Evolutionary conservation across 371 early-diverging fungal genomes (phyloP).

Genomic region (Rhizomucor pusillus): DNA sequence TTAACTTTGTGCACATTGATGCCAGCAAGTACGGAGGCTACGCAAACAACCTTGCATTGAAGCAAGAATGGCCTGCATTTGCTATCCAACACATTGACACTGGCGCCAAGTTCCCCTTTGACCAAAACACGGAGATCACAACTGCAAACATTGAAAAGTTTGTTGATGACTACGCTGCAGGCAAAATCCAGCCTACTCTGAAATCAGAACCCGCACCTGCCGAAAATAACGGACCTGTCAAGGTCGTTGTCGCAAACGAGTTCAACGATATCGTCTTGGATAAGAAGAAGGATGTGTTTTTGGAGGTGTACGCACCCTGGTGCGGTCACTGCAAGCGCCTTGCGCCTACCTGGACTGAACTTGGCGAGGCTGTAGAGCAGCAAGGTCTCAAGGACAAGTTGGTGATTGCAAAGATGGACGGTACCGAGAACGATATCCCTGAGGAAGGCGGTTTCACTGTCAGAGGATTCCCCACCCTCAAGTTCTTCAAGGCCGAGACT

Average conservation of each 20-base stretch:
- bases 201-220: slow-evolving; percentile 87
- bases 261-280: slow-evolving; percentile 84
- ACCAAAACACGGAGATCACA: slow-evolving; percentile 63
- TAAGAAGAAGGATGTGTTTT: slow-evolving; percentile 85
- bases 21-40: slow-evolving; percentile 81
- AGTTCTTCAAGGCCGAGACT: slow-evolving; percentile 83
- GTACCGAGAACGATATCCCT: slow-evolving; percentile 95
- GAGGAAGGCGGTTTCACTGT: slow-evolving; percentile 64
- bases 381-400: slow-evolving; percentile 46
- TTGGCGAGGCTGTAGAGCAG: slow-evolving; percentile 50
- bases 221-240: slow-evolving; percentile 83
- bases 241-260: slow-evolving; percentile 81
- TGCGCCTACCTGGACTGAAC: slow-evolving; percentile 79
- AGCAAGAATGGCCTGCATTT: slow-evolving; percentile 90
- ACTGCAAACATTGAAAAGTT: slow-evolving; percentile 58
- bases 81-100: slow-evolving; percentile 76
- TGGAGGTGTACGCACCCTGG: slow-evolving; percentile 95
- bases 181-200: slow-evolving; percentile 72
- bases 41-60: slow-evolving; percentile 80
- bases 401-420: slow-evolving; percentile 94
- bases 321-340: slow-evolving; percentile 93
- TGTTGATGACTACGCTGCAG: slow-evolving; percentile 64
- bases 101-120: slow-evolving; percentile 80
- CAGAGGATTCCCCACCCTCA: slow-evolving; percentile 95
- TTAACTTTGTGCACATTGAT: slow-evolving; percentile 88